Conservation (phyloP, 2,329 filamentous ascomycete genomes). For the Beauveria scarabaeidicola region DNA sequence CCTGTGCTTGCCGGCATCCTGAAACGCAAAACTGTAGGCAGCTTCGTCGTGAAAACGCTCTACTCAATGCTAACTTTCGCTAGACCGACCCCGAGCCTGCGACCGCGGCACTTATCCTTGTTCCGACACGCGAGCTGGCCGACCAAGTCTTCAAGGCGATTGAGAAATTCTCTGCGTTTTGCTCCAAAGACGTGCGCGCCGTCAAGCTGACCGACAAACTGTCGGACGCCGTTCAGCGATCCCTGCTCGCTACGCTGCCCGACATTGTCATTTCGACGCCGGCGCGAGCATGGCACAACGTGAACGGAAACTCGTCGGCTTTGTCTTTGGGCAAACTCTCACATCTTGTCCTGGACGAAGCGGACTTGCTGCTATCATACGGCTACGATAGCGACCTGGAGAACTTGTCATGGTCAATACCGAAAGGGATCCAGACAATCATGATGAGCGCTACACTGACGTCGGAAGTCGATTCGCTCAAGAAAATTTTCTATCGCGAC, state of each 20-base stretch:
- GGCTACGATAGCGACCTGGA: slow-evolving; percentile 88
- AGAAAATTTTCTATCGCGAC: slow-evolving; percentile 68
- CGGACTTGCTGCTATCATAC: slow-evolving; percentile 87
- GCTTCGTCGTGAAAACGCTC: neutral
- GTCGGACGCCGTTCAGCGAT: slow-evolving; percentile 78
- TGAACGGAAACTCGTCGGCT: slow-evolving; percentile 54
- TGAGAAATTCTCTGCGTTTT: slow-evolving; percentile 70
- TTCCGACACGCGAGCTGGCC: slow-evolving; percentile 89
- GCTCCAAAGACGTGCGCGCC: slow-evolving; percentile 70
- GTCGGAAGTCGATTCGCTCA: slow-evolving; percentile 76
- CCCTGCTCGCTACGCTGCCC: slow-evolving; percentile 74
- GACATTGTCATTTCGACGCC: slow-evolving; percentile 91
- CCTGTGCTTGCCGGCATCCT: slow-evolving; percentile 81
- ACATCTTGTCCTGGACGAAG: slow-evolving; percentile 85
- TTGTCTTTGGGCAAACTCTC: slow-evolving; percentile 63
- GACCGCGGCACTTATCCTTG: slow-evolving; percentile 76
- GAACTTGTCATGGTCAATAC: slow-evolving; percentile 66
- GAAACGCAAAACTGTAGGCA: slow-evolving; percentile 59
- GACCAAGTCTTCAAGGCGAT: slow-evolving; percentile 80
- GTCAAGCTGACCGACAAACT: slow-evolving; percentile 88
- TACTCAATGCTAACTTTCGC: slow-evolving; percentile 8
- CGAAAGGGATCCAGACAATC: slow-evolving; percentile 79
- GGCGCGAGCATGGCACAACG: slow-evolving; percentile 68
- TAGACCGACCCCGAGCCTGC: slow-evolving; percentile 42
- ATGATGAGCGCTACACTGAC: slow-evolving; percentile 92